Conservation (phyloP, 2,329 filamentous ascomycete species). For the Atkinsonella hypoxylon region DNA sequence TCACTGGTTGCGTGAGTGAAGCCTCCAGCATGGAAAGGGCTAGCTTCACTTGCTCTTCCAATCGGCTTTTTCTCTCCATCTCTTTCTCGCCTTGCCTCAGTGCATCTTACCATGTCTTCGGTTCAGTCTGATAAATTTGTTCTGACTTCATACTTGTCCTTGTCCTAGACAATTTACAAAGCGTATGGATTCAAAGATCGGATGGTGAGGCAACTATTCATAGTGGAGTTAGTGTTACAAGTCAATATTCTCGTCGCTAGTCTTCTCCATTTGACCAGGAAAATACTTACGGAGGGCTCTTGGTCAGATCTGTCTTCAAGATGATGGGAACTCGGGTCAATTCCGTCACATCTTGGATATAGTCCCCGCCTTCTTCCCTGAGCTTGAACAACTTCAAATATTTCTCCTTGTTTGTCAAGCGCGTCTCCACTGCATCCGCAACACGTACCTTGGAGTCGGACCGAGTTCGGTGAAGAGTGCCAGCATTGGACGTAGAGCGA, state of each 20-base stretch:
- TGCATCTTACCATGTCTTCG: neutral
- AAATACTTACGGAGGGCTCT: conserved; percentile 95
- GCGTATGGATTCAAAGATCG: conserved; percentile 73
- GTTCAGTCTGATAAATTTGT: conserved; percentile 5
- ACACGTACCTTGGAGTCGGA: conserved; percentile 87
- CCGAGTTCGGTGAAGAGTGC: conserved; percentile 71
- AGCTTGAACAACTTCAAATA: conserved; percentile 84
- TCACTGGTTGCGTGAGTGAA: conserved; percentile 4
- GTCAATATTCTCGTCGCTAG: neutral
- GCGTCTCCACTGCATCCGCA: conserved; percentile 62
- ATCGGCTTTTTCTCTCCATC: neutral
- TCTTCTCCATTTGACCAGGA: too few species aligned
- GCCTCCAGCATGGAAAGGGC: neutral
- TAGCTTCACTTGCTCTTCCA: conserved; percentile 7
- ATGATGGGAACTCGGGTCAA: conserved; percentile 98
- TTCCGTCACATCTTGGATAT: conserved; percentile 96
- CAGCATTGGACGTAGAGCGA: conserved; percentile 55
- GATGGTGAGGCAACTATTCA: conserved; percentile 63
- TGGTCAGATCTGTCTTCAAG: conserved; percentile 92
- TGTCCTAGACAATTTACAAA: conserved; percentile 25
- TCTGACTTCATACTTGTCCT: neutral
- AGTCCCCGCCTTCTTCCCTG: conserved; percentile 84
- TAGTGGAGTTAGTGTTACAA: neutral
- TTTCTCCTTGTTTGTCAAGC: conserved; percentile 88
- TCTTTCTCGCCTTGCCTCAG: neutral